phyloP scores from a whole-genome alignment of 139 green algal genomes.

The Limnomonas spitsbergensis region DNA sequence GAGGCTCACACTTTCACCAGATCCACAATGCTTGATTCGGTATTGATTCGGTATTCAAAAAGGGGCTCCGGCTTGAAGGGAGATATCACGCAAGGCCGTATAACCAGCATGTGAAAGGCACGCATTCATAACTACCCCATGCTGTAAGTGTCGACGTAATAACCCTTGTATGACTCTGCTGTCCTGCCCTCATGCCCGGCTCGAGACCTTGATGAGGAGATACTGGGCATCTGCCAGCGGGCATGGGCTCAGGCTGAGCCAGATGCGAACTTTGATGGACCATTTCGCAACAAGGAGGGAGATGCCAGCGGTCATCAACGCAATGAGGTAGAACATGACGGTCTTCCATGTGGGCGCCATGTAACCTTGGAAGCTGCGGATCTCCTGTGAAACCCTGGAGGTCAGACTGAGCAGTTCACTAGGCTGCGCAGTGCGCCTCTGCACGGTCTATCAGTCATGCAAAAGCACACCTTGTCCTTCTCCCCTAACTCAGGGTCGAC shows the following conservation, averaged over 20 bases:
- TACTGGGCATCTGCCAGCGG: slow-evolving; percentile 1
- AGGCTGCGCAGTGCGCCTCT: not conserved
- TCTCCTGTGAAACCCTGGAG: not conserved
- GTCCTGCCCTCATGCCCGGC: no score
- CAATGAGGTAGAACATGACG: not conserved
- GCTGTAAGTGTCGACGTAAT: no score
- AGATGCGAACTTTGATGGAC: not conserved
- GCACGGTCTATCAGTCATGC: not conserved
- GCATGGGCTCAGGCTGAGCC: slow-evolving; percentile 3
- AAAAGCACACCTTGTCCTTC: not conserved
- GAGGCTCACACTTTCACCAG: no score
- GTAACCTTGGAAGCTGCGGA: slow-evolving; percentile 2
- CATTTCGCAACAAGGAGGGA: slow-evolving; percentile 4
- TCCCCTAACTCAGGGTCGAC: not conserved
- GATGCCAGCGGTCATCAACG: not conserved
- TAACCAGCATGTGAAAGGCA: no score
- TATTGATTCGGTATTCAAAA: no score
- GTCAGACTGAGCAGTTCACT: not conserved
- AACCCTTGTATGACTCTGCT: no score
- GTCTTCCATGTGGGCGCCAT: not conserved
- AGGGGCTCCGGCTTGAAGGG: no score
- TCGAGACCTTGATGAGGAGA: slow-evolving; percentile 6
- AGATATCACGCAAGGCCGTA: no score
- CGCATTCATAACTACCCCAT: no score
- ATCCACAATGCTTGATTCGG: no score